Evolutionary conservation across 768 basidiomycete species (phyloP).

Genomic region (Suillus luteus): DNA sequence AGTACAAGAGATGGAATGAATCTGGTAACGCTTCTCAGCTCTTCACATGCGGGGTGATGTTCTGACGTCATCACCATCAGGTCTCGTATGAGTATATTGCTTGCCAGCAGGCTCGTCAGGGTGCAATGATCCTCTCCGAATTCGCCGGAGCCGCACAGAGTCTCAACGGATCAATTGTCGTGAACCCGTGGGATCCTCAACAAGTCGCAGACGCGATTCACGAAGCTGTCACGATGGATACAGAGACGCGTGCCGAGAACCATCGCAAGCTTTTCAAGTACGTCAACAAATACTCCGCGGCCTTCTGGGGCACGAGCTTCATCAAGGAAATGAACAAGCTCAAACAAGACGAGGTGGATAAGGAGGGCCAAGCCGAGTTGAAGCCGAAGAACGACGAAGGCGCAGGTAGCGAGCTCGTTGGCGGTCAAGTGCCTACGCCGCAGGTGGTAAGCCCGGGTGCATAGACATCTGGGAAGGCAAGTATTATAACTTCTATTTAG

Average conservation of each 20-base stretch:
- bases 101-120: conserved; percentile 89
- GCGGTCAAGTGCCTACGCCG: conserved; percentile 38
- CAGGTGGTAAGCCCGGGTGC: conserved; percentile 38
- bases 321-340: conserved; percentile 81
- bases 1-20: conserved; percentile 99
- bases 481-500: conserved; percentile 34
- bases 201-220: conserved; percentile 97
- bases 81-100: conserved; percentile 99
- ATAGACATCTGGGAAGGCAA: conserved; percentile 31
- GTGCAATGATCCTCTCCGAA: conserved; percentile 97
- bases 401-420: conserved; percentile 40
- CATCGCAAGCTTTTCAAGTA: conserved; percentile 96
- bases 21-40: conserved; percentile 60
- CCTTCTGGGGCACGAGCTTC: conserved; percentile 91
- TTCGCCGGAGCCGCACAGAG: conserved; percentile 98
- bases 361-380: conserved; percentile 37
- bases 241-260: conserved; percentile 83
- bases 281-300: conserved; percentile 91
- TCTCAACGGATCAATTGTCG: conserved; percentile 93
- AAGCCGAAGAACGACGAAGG: conserved; percentile 38
- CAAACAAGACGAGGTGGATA: conserved; percentile 39
- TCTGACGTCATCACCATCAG: conserved; percentile 42
- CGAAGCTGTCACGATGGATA: conserved; percentile 89
- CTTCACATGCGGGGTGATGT: conserved; percentile 4
- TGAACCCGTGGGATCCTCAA: conserved; percentile 99